Evolutionary conservation across 2,329 filamentous ascomycete species (phyloP), one percentile per base, ranked within the genome.

Genomic region (Sphaerulina vaccinii): DNA sequence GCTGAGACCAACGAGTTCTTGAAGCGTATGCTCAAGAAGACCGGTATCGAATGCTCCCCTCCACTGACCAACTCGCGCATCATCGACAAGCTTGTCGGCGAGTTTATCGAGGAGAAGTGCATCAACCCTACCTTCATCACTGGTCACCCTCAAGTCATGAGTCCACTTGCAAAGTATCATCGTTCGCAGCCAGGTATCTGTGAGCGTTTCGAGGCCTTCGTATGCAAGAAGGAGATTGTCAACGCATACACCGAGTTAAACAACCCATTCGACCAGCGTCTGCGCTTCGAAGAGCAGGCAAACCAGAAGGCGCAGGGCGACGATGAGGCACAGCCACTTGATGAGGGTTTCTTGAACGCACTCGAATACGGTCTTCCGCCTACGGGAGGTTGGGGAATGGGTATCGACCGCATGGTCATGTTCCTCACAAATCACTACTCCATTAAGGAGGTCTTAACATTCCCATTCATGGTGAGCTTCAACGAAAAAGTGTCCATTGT

Each of bases 241-340:
- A 97, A 99, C 68, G 91, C 91, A 5, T 95, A 96, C 76, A 97
- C 92, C 33, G 93, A 99, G 83, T 85, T 99, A 81, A 95, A 95
- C 79, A 89, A 96, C 66, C 90, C 92, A 51, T 92, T 95, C 66
- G 91, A 96, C 73, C 93, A 99, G 78, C 84, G 93, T 56, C 75
- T 92, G 58, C 84, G 90, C 23, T 92, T 92, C 71, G 90, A 96
- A 72, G 92, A 97, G 82, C 93, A 99, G 75, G 92, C 91, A 3
- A 81, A 84, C 65, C 91, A 97, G 78, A 97, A 97, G 82, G 90
- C 85, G 5, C 89, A 95, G 75, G 93, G 95, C 68, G 95, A 99
- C 62, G 90, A 97, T 64, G 95, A 99, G 76, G 95, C 92, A 1
- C 93, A 97, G 76, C 77, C 93, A 63, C 85, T 97, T 49, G 95